phyloP scores from a whole-genome alignment of 2,329 filamentous ascomycete genomes.

The Aspergillus tubingensis region DNA sequence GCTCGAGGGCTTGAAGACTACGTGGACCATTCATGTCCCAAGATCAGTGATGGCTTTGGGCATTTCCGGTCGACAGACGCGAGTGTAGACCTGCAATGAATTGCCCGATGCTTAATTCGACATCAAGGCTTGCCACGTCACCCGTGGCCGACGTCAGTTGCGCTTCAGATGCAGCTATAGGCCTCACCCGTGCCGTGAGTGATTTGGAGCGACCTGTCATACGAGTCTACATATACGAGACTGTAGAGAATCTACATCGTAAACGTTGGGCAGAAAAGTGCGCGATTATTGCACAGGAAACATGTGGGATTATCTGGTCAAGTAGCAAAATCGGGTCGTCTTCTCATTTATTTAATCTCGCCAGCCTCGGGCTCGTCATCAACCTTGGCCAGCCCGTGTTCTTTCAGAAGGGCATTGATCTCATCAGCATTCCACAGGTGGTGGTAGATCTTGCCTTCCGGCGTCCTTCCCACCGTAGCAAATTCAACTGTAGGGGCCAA shows the following conservation, averaged over 20 bases:
- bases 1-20: constrained; percentile 23
- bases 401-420: constrained; percentile 89
- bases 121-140: constrained; percentile 37
- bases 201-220: not conserved
- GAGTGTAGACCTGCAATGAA: constrained; percentile 25
- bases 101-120: constrained; percentile 23
- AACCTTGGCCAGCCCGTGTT: constrained; percentile 90
- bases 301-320: constrained; percentile 32
- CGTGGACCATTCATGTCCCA: constrained; percentile 32
- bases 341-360: constrained; percentile 42
- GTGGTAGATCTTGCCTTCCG: constrained; percentile 96
- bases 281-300: constrained; percentile 12
- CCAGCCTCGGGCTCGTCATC: constrained; percentile 66
- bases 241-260: constrained; percentile 15
- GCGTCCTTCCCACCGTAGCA: constrained; percentile 93
- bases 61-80: constrained; percentile 20
- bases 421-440: constrained; percentile 96
- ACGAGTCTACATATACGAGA: constrained; percentile 7
- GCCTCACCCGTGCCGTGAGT: constrained; percentile 8
- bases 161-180: constrained; percentile 25
- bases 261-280: not conserved
- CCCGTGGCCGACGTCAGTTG: constrained; percentile 28
- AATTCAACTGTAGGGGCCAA: constrained; percentile 75
- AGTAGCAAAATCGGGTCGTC: constrained; percentile 27
- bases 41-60: constrained; percentile 18